These are phyloP conservation scores for Cyberlindnera sargentensis DNA, from an alignment of 805 yeast species.

Conservation along the genomic window DNA sequence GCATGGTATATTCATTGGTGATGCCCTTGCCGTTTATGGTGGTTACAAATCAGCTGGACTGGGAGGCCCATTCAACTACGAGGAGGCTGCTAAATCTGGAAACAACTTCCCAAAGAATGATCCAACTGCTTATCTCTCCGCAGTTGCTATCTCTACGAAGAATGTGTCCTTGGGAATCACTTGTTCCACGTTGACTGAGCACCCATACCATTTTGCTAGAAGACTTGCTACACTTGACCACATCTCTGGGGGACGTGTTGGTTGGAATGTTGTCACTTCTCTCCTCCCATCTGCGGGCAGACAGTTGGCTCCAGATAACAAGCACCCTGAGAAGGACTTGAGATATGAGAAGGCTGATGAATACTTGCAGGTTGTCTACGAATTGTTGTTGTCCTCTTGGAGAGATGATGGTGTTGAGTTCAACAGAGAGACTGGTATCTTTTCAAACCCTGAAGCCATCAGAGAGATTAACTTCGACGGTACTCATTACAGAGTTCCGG, in stretches of 20 bases:
- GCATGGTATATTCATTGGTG: constrained; percentile 34
- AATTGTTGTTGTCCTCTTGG: constrained; percentile 38
- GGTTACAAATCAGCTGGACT: constrained; percentile 26
- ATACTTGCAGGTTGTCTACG: constrained; percentile 35
- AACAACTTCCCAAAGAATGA: constrained; percentile 32
- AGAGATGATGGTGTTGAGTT: constrained; percentile 33
- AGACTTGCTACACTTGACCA: constrained; percentile 41
- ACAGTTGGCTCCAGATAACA: constrained; percentile 31
- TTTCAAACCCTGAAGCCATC: constrained; percentile 34
- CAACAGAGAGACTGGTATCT: constrained; percentile 26
- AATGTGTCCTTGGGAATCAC: constrained; percentile 37
- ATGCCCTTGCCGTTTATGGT: constrained; percentile 34
- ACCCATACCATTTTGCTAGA: constrained; percentile 39
- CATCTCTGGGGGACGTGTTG: constrained; percentile 39
- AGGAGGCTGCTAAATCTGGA: constrained; percentile 29
- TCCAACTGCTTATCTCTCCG: constrained; percentile 32
- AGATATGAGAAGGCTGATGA: constrained; percentile 40
- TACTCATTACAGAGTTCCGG: constrained; percentile 31
- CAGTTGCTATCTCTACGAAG: constrained; percentile 38
- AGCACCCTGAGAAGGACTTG: constrained; percentile 34
- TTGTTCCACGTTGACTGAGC: constrained; percentile 38
- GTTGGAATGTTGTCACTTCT: constrained; percentile 43
- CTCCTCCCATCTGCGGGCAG: constrained; percentile 38
- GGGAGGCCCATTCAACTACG: constrained; percentile 30
- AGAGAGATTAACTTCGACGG: constrained; percentile 38